Base-by-base conservation (phyloP, 2,329 filamentous ascomycete genomes). In the Trichoderma aggressivum region DNA sequence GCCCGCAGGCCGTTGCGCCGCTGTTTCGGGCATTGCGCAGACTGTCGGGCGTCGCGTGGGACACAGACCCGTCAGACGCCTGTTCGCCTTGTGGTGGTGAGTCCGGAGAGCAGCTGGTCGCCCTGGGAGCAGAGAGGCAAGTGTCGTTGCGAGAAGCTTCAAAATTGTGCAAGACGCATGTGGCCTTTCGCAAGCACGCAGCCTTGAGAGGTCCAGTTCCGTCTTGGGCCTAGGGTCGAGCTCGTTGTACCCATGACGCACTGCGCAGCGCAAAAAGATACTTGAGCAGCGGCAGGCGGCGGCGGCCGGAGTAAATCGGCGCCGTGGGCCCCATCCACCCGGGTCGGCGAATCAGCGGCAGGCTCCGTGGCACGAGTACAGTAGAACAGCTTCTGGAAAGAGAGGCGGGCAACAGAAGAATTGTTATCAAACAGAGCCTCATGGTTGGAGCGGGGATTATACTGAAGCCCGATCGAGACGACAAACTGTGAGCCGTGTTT, bases 11-110 rank as follows among this genome's bases (percentile, higher is more conserved):
- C 73, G 70, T 43, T 71, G 75, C 72, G 75, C 77, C 69, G 73
- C 73, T 74, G 74, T 65, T 67, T 78, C 76, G 53, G 78, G 74
- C 78, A 79, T 79, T 28, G 70, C 72, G 63, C 55, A 50, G 26
- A 28, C 47, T 34, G 58, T 69, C 66, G 36, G 34, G 43, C 36
- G 32, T 65, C 58, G 36, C 36, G 60, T 64, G 30, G 10, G 60
- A 39, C 50, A 47, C 68, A 58, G 28, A 63, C 59, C 55, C 61
- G 39, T 53, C 60, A 24, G 61, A 36, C 60, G 34, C 59, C 63
- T 30, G 28, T 8, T 62, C 16, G 68, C 59, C 60, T 63, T 69
- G 55, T 28, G 5, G 11, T 69, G 58, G 12, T 60, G 28, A 36
- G 0, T 69, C 55, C 32, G 36, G 56, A 24, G 66, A 21, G 28